Conservation (phyloP, 2,329 filamentous ascomycete species). For the Sporothrix euskadiensis region DNA sequence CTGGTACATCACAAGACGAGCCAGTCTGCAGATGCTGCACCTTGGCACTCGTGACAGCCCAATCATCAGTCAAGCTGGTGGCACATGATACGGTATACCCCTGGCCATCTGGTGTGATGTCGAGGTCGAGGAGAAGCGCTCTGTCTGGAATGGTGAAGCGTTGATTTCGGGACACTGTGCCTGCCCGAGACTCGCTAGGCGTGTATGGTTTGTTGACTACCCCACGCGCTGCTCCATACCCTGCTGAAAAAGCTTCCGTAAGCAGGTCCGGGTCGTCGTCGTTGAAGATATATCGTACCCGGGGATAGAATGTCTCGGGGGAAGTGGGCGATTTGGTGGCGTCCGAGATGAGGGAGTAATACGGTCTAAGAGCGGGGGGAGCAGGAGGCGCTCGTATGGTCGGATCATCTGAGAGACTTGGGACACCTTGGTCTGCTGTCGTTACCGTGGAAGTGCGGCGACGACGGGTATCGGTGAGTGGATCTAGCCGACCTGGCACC, state of each 20-base stretch:
- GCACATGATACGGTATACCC: constrained; percentile 63
- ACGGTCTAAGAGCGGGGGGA: constrained; percentile 65
- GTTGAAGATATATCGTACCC: constrained; percentile 87
- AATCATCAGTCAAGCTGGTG: constrained; percentile 71
- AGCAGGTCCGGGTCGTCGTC: constrained; percentile 84
- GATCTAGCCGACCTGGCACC: no score
- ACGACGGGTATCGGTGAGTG: not conserved
- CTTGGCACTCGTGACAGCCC: constrained; percentile 58
- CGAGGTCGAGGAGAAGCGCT: constrained; percentile 59
- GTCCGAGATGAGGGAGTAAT: constrained; percentile 85
- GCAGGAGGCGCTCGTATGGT: constrained; percentile 30
- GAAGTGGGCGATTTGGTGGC: constrained; percentile 50
- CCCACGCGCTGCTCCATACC: constrained; percentile 36
- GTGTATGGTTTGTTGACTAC: not conserved
- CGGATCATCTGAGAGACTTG: constrained; percentile 25
- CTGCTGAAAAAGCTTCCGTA: constrained; percentile 61
- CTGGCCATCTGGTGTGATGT: constrained; percentile 42
- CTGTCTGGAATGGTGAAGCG: constrained; percentile 47
- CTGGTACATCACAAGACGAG: constrained; percentile 38
- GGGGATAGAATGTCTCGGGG: constrained; percentile 72
- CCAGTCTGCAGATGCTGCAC: constrained; percentile 47
- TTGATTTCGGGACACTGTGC: not conserved
- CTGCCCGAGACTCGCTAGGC: not conserved
- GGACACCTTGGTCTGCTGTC: constrained; percentile 1
- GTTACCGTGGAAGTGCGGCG: not conserved